Conservation (phyloP, 208 protist genomes). For the Trypanosoma brucei region DNA sequence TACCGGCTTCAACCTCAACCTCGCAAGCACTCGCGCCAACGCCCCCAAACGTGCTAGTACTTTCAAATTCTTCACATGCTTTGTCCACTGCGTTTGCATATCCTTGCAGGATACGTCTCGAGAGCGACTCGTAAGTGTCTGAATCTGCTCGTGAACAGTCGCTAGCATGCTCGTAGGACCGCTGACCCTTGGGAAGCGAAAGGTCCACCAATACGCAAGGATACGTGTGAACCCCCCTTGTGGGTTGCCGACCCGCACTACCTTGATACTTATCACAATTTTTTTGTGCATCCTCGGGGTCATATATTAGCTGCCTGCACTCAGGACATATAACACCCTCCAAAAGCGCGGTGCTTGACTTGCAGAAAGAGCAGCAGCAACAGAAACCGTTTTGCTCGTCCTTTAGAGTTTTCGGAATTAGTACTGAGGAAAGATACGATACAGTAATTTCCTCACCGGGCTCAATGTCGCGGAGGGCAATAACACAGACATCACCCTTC, state of each 20-base stretch:
- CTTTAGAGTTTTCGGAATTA: constrained; percentile 28
- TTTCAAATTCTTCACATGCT: constrained; percentile 11
- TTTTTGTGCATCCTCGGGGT: constrained; percentile 3
- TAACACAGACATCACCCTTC: constrained; percentile 31
- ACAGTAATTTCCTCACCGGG: constrained; percentile 67
- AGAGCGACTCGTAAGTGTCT: constrained; percentile 1
- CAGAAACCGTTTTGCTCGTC: constrained; percentile 26
- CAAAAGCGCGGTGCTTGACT: constrained; percentile 27
- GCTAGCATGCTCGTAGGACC: constrained; percentile 3
- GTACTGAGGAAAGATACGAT: constrained; percentile 47
- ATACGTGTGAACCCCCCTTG: background rate
- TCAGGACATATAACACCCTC: constrained; percentile 47
- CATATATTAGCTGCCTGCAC: constrained; percentile 43
- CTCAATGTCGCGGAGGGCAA: constrained; percentile 54
- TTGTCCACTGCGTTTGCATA: constrained; percentile 8
- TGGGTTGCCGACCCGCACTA: background rate
- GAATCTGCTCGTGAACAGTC: constrained; percentile 11
- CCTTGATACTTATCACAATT: background rate
- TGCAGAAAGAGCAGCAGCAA: constrained; percentile 51
- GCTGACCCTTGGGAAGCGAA: background rate
- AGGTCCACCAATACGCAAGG: background rate
- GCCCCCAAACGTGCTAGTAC: background rate
- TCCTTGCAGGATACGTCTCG: background rate
- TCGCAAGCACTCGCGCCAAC: background rate
- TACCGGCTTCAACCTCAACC: background rate